Evolutionary conservation across 768 basidiomycete genomes (phyloP).

Genomic region (Galerina sulciceps): DNA sequence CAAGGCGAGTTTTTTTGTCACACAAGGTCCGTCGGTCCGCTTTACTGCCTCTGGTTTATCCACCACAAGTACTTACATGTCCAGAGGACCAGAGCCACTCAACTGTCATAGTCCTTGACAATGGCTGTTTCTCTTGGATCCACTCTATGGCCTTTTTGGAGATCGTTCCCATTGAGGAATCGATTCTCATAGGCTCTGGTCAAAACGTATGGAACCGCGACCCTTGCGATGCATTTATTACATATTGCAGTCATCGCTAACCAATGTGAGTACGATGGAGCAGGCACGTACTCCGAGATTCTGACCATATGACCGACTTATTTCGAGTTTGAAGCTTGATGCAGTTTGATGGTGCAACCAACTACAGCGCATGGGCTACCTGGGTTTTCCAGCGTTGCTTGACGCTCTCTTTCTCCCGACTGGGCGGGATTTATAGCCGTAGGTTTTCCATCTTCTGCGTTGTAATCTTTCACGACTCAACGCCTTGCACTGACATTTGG

Average conservation of each 20-base stretch:
- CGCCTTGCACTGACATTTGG: neutral
- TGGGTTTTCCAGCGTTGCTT: neutral
- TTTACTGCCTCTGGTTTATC: no score
- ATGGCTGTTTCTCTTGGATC: neutral
- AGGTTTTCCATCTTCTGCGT: neutral
- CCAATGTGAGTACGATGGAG: neutral
- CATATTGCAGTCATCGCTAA: conserved; percentile 13
- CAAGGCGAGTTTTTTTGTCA: no score
- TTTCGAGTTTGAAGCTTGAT: neutral
- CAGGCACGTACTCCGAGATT: neutral
- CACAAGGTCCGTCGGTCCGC: no score
- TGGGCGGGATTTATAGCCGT: neutral
- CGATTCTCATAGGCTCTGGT: neutral
- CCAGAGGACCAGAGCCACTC: neutral
- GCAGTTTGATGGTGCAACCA: neutral
- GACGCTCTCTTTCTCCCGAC: neutral
- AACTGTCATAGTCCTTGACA: neutral
- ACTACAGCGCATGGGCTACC: neutral
- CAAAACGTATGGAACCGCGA: neutral
- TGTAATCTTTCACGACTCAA: neutral
- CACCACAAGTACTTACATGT: neutral
- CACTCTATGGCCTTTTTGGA: neutral
- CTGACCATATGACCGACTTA: neutral
- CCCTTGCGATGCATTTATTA: conserved; percentile 1
- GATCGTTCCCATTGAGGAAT: neutral